Conservation (phyloP, 1,284 basidiomycete species). For the Irpex lacteus region DNA sequence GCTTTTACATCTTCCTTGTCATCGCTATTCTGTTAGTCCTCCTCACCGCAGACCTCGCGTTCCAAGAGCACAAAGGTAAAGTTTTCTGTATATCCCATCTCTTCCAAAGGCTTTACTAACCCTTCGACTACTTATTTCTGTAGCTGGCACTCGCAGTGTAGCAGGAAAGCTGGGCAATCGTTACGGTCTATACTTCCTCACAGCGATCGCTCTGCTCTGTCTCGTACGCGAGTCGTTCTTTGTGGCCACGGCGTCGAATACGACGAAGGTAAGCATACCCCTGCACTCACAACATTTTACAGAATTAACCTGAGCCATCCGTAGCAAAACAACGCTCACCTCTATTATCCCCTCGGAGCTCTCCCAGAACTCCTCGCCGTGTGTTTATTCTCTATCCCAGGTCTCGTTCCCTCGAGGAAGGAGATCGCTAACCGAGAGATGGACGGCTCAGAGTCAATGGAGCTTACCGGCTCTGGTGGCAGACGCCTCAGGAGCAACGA, state of each 20-base stretch:
- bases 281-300: not conserved
- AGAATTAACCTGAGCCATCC: no score
- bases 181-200: conserved; percentile 35
- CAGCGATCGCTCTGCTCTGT: conserved; percentile 36
- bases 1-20: conserved; percentile 44
- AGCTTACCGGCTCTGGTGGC: not conserved
- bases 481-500: not conserved
- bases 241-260: conserved; percentile 33
- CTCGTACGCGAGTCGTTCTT: conserved; percentile 41
- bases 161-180: conserved; percentile 26
- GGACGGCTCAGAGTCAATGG: not conserved
- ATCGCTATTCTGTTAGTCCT: conserved; percentile 38
- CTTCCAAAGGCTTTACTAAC: no score
- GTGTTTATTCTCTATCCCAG: conserved; percentile 37
- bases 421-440: conserved; percentile 7
- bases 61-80: conserved; percentile 14
- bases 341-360: conserved; percentile 47
- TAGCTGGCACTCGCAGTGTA: not conserved
- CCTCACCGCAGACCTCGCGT: conserved; percentile 34
- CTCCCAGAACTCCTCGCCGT: conserved; percentile 42
- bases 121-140: no score
- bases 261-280: conserved; percentile 28
- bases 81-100: not conserved
- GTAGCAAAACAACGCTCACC: conserved; percentile 35
- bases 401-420: conserved; percentile 36